phyloP scores from a whole-genome alignment of 176 grass and related monocot genomes.

The Secale cereale region DNA sequence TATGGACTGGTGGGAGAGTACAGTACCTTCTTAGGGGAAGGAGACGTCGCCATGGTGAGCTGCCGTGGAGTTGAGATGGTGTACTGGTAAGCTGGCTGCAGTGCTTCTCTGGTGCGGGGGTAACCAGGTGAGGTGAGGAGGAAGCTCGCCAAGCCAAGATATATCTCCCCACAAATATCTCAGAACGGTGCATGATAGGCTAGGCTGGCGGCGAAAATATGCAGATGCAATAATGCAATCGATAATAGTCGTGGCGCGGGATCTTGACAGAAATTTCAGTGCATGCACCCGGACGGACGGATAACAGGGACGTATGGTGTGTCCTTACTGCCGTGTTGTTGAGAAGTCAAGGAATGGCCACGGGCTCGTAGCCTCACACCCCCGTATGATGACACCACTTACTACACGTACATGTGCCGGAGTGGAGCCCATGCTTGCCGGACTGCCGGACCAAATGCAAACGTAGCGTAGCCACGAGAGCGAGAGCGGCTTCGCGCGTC shows the following conservation, averaged over 20 bases:
- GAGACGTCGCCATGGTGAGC: constrained; percentile 13
- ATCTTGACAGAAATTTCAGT: neutral
- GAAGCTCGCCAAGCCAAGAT: neutral
- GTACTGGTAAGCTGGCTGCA: neutral
- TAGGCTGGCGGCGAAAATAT: neutral
- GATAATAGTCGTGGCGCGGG: neutral
- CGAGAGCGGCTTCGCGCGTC: no score
- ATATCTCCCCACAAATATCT: neutral
- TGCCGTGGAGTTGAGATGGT: neutral
- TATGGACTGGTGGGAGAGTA: neutral
- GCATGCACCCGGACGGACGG: neutral
- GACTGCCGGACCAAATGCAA: no score
- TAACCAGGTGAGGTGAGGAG: neutral
- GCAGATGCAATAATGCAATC: neutral
- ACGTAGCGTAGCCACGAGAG: no score
- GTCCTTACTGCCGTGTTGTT: no score
- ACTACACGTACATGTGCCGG: no score
- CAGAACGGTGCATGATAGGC: neutral
- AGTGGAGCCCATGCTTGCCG: no score
- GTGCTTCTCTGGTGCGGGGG: neutral
- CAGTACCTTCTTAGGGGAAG: constrained; percentile 43
- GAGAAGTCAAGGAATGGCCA: no score
- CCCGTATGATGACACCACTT: no score
- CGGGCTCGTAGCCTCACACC: no score
- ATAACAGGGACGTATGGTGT: no score